These are phyloP conservation scores for Entonaema liquescens DNA, from an alignment of 495 filamentous ascomycete species.

Conservation along the genomic window DNA sequence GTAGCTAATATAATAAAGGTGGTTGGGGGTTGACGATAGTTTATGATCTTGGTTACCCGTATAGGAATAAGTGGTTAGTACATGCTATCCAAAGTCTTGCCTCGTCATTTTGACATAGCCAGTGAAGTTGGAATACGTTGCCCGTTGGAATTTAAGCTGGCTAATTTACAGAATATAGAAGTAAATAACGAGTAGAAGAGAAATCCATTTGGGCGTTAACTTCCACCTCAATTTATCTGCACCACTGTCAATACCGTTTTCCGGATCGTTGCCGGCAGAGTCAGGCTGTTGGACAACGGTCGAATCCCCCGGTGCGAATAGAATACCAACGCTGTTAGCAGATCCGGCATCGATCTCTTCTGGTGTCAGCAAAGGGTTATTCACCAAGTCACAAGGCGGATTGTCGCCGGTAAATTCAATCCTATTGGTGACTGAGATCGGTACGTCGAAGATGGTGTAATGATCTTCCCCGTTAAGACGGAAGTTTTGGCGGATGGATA, in stretches of 20 bases:
- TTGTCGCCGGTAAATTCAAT: conserved; percentile 55
- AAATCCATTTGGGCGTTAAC: conserved; percentile 4
- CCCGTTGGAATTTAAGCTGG: too few relatives aligned
- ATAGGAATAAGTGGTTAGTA: too few relatives aligned
- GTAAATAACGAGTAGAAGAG: conserved; percentile 5
- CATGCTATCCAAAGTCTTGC: too few relatives aligned
- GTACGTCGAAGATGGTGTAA: conserved; percentile 74
- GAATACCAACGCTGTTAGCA: conserved; percentile 49
- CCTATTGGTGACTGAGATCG: conserved; percentile 71
- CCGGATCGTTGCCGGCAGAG: conserved; percentile 10
- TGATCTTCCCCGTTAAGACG: conserved; percentile 67
- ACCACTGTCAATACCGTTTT: conserved; percentile 46
- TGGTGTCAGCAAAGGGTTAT: conserved; percentile 54
- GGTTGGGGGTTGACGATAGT: too few relatives aligned
- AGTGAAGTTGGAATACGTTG: not conserved
- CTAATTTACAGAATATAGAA: conserved; percentile 18
- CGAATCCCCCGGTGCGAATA: conserved; percentile 58
- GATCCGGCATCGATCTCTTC: conserved; percentile 49
- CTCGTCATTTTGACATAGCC: too few relatives aligned
- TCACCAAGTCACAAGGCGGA: conserved; percentile 55
- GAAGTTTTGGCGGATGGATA: conserved; percentile 74
- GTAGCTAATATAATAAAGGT: too few relatives aligned
- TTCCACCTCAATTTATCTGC: conserved; percentile 35
- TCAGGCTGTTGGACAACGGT: conserved; percentile 47
- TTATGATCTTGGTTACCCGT: too few relatives aligned